Evolutionary conservation across 1,284 basidiomycete species (phyloP).

Genomic region (Ganoderma sinense): DNA sequence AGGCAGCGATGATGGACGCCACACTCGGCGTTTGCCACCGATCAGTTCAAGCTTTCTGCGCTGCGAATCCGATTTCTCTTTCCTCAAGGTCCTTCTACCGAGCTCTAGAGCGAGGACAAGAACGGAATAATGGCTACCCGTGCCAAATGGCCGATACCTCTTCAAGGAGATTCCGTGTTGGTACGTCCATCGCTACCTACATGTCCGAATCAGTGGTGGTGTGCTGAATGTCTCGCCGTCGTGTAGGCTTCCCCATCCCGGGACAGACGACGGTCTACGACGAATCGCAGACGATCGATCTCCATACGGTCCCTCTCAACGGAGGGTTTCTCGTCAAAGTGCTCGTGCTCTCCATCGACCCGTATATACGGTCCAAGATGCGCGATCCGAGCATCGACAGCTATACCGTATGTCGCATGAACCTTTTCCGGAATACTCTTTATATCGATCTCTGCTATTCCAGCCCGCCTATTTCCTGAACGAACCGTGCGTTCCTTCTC

Average conservation of each 20-base stretch:
- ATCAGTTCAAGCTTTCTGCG: too few relatives aligned
- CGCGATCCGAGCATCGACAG: conserved; percentile 25
- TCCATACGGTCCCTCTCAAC: conserved; percentile 54
- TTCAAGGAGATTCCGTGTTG: conserved; percentile 6
- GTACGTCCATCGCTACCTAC: neutral
- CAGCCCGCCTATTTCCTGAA: neutral
- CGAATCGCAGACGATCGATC: conserved; percentile 53
- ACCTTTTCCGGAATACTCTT: neutral
- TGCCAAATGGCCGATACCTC: conserved; percentile 8
- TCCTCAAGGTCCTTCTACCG: too few relatives aligned
- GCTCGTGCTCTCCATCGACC: conserved; percentile 55
- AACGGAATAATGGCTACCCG: conserved; percentile 1
- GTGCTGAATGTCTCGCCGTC: neutral
- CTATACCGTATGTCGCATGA: conserved; percentile 2
- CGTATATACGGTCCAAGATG: conserved; percentile 52
- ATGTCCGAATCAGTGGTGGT: neutral
- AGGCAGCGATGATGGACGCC: too few relatives aligned
- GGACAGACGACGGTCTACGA: conserved; percentile 50
- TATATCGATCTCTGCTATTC: neutral
- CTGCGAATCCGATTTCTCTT: too few relatives aligned
- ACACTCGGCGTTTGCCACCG: too few relatives aligned
- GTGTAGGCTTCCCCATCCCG: neutral
- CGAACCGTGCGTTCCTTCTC: neutral
- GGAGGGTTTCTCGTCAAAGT: conserved; percentile 61
- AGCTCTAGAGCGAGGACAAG: neutral